These are phyloP conservation scores for Coffea humblotiana DNA, from an alignment of 305 asterid species.

Conservation along the genomic window DNA sequence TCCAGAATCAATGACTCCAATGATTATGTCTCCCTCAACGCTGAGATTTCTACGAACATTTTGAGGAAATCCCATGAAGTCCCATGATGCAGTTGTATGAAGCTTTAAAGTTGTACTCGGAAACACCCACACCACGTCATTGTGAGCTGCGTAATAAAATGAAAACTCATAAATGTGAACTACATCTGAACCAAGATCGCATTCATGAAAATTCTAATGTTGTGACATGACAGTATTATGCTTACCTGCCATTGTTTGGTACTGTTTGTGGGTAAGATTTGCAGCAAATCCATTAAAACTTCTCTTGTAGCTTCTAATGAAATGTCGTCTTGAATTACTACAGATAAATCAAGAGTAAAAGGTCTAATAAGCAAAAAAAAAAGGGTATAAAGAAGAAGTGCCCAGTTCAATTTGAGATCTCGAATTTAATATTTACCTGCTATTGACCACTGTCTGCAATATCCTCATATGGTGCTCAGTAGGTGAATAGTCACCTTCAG, in stretches of 20 bases:
- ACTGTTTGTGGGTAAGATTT: conserved; percentile 8
- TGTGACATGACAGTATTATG: not conserved
- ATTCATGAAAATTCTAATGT: not conserved
- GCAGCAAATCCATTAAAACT: conserved; percentile 20
- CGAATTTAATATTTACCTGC: not conserved
- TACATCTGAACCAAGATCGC: not conserved
- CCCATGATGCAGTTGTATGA: not conserved
- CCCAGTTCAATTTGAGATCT: not conserved
- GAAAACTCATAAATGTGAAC: too few relatives aligned
- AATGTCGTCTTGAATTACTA: too few relatives aligned
- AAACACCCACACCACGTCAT: not conserved
- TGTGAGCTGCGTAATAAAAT: not conserved
- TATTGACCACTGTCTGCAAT: not conserved
- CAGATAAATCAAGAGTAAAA: not conserved
- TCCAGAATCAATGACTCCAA: not conserved
- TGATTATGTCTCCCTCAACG: conserved; percentile 1
- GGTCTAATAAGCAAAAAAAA: not conserved
- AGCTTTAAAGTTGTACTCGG: not conserved
- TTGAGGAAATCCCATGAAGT: conserved; percentile 12
- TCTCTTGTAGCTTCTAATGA: conserved; percentile 8
- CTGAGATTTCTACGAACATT: not conserved
- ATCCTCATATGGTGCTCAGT: not conserved
- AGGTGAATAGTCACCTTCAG: not conserved
- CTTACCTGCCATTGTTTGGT: conserved; percentile 14
- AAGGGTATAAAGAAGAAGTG: not conserved